phyloP scores from a whole-genome alignment of 768 basidiomycete genomes.

The Podaxis sp. region DNA sequence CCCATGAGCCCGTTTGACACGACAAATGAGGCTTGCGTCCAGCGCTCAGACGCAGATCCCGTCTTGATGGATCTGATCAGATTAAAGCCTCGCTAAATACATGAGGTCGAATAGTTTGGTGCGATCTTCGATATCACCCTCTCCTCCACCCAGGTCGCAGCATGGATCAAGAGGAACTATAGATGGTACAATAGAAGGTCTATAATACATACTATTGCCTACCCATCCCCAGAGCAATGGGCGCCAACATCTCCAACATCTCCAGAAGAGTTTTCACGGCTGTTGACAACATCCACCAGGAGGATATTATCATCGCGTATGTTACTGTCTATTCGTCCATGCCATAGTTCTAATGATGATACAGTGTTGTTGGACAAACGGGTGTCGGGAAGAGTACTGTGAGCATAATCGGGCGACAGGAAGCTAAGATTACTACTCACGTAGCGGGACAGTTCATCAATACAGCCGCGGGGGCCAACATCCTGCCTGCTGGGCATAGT shows the following conservation, averaged over 20 bases:
- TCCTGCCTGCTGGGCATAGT: slow-evolving; percentile 2
- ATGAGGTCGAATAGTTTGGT: neutral
- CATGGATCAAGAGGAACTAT: neutral
- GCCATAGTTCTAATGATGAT: neutral
- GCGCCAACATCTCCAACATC: neutral
- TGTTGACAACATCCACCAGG: slow-evolving; percentile 3
- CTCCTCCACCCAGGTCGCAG: too few relatives aligned
- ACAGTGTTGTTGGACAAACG: slow-evolving; percentile 6
- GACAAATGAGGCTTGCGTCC: neutral
- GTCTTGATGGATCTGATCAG: neutral
- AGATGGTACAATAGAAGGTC: neutral
- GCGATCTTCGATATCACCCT: neutral
- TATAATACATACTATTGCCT: neutral
- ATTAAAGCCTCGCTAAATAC: neutral
- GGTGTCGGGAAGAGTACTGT: slow-evolving; percentile 10
- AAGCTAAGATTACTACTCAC: neutral
- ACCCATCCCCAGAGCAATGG: slow-evolving; percentile 1
- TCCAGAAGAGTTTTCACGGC: neutral
- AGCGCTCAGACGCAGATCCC: neutral
- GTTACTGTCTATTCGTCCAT: neutral
- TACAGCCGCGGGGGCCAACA: slow-evolving; percentile 1
- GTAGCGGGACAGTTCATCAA: slow-evolving; percentile 13
- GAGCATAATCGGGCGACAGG: neutral
- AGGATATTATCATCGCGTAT: slow-evolving; percentile 9
- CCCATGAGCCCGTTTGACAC: neutral